Evolutionary conservation across 805 yeast genomes (phyloP), one percentile per base, ranked within the genome.

Genomic region (Yarrowia keelungensis): DNA sequence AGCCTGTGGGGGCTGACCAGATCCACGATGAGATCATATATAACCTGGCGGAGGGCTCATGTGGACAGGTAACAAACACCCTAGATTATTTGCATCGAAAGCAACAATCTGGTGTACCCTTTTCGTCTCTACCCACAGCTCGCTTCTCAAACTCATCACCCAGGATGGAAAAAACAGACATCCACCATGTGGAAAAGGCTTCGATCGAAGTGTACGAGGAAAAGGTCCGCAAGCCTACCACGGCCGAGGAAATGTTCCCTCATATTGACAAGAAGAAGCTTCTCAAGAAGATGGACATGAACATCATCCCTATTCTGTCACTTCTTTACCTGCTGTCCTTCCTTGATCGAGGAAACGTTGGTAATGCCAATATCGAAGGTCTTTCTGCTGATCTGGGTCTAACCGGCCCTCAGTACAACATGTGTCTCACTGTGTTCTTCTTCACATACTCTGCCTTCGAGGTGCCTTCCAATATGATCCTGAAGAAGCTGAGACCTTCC

Each of bases 361-460:
- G 85, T 22, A 84, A 81, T 56, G 85, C 87, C 0, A 82, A 87
- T 14, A 82, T 85, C 45, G 79, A 83, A 80, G 87, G 86, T 46
- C 76, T 83, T 65, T 78, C 79, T 71, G 76, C 72, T 14, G 87
- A 81, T 68, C 75, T 81, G 71, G 51, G 76, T 15, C 79, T 83
- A 79, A 66, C 64, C 15, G 82, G 85, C 41, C 71, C 72, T 38
- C 73, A 78, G 64, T 83, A 79, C 69, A 75, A 82, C 15, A 82
- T 85, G 85, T 78, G 79, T 12, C 83, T 83, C 0, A 76, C 82
- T 32, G 75, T 81, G 3, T 83, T 83, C 69, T 83, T 83, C 71
- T 75, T 82, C 41, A 86, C 84, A 0, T 85, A 84, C 73, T 73
- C 85, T 70, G 78, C 77, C 8, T 83, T 82, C 69, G 83, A 81